Conservation (phyloP, 441 rosid genomes). For the Corymbia calophylla region DNA sequence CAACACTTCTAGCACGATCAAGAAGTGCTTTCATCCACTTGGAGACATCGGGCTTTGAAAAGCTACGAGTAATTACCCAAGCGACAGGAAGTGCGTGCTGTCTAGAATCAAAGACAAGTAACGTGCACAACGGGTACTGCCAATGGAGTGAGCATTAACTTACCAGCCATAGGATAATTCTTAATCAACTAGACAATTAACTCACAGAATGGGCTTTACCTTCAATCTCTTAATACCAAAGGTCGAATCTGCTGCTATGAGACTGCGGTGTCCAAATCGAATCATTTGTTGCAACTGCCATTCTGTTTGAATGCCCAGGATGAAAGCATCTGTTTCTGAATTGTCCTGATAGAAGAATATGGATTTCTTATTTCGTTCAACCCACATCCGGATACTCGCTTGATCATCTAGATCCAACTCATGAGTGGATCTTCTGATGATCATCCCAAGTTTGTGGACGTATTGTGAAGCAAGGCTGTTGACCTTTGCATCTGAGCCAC, state of each 20-base stretch:
- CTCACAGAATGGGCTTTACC: conserved; percentile 29
- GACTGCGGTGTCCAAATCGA: conserved; percentile 83
- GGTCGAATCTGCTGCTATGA: conserved; percentile 82
- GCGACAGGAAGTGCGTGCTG: conserved; percentile 92
- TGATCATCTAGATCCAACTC: conserved; percentile 92
- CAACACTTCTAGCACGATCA: conserved; percentile 50
- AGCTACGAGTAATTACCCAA: conserved; percentile 91
- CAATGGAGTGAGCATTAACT: conserved; percentile 12
- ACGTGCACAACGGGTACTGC: conserved; percentile 89
- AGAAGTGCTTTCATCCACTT: conserved; percentile 88
- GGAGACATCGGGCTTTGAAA: conserved; percentile 70
- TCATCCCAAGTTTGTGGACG: conserved; percentile 95
- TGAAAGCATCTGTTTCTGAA: conserved; percentile 65
- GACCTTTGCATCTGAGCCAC: conserved; percentile 75
- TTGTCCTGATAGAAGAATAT: conserved; percentile 82
- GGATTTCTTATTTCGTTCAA: conserved; percentile 81
- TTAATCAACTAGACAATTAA: not conserved
- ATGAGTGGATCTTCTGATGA: conserved; percentile 78
- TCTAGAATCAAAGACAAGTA: conserved; percentile 94
- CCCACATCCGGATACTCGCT: conserved; percentile 87
- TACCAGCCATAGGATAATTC: not conserved
- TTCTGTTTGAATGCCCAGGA: conserved; percentile 91
- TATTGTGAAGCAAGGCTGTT: conserved; percentile 83
- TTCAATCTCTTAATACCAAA: conserved; percentile 90
- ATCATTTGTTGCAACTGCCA: conserved; percentile 96